Evolutionary conservation across 192 early-diverging fungal genomes (phyloP).

Genomic region (Lobosporangium transversale): DNA sequence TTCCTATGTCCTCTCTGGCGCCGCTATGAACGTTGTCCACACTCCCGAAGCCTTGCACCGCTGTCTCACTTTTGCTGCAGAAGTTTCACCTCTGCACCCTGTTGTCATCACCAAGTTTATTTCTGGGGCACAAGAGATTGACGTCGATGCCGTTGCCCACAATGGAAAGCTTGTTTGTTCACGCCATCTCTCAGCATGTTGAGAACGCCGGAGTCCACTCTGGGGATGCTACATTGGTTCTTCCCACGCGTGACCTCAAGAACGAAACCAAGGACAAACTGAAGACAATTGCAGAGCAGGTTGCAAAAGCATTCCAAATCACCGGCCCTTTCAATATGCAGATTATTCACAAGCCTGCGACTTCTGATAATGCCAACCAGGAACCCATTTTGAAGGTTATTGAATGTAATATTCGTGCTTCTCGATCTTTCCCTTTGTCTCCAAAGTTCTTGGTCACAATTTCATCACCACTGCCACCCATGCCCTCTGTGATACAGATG

Average conservation of each 20-base stretch:
- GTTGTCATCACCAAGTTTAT: slow-evolving; percentile 99
- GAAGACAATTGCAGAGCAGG: slow-evolving; percentile 84
- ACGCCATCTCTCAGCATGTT: slow-evolving; percentile 95
- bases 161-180: slow-evolving; percentile 83
- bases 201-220: slow-evolving; percentile 99
- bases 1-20: slow-evolving; percentile 96
- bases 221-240: slow-evolving; percentile 93
- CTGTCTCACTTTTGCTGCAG: slow-evolving; percentile 83
- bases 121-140: slow-evolving; percentile 91
- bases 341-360: slow-evolving; percentile 71
- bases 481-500: slow-evolving; percentile 73
- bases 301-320: slow-evolving; percentile 91
- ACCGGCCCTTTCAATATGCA: slow-evolving; percentile 99
- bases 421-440: slow-evolving; percentile 98
- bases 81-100: slow-evolving; percentile 93
- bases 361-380: slow-evolving; percentile 44
- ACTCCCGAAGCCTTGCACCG: slow-evolving; percentile 74
- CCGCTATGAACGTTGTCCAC: slow-evolving; percentile 97
- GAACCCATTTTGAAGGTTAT: slow-evolving; percentile 87
- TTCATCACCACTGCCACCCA: slow-evolving; percentile 93
- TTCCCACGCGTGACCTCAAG: slow-evolving; percentile 76
- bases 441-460: slow-evolving; percentile 91
- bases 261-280: slow-evolving; percentile 64
- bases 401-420: slow-evolving; percentile 97
- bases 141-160: slow-evolving; percentile 92